These are phyloP conservation scores for Wickerhamiella nectarea DNA, from an alignment of 805 yeast species.

Conservation along the genomic window DNA sequence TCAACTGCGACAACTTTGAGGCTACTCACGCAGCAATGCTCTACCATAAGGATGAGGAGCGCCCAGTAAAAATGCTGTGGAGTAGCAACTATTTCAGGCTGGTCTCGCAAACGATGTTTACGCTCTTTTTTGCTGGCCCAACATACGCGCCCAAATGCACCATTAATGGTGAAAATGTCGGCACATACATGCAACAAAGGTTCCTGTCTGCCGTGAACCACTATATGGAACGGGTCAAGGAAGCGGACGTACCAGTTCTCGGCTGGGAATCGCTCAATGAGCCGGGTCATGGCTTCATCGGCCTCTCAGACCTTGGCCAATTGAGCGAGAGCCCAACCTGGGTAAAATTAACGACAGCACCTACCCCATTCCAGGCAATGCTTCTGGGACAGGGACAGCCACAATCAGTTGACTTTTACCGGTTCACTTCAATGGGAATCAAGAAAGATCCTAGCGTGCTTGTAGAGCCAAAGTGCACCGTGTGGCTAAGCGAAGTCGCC, in stretches of 20 bases:
- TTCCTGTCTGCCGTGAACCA: slow-evolving; percentile 41
- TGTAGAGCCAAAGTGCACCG: slow-evolving; percentile 53
- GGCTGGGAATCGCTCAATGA: slow-evolving; percentile 80
- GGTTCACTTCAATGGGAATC: slow-evolving; percentile 66
- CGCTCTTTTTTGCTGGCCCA: slow-evolving; percentile 69
- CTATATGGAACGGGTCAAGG: slow-evolving; percentile 33
- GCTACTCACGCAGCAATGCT: slow-evolving; percentile 67
- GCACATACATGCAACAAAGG: slow-evolving; percentile 55
- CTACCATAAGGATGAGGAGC: slow-evolving; percentile 38
- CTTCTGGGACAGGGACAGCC: slow-evolving; percentile 67
- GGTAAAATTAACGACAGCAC: slow-evolving; percentile 65
- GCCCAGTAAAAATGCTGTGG: slow-evolving; percentile 69
- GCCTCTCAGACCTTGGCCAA: slow-evolving; percentile 37
- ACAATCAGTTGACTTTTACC: slow-evolving; percentile 53
- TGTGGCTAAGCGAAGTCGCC: slow-evolving; percentile 46
- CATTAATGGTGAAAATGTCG: slow-evolving; percentile 62
- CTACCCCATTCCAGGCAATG: slow-evolving; percentile 65
- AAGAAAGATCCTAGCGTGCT: slow-evolving; percentile 40
- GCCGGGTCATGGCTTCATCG: slow-evolving; percentile 66
- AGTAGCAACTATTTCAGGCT: slow-evolving; percentile 67
- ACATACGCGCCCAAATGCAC: slow-evolving; percentile 59
- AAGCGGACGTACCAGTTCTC: slow-evolving; percentile 32
- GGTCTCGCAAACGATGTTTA: slow-evolving; percentile 74
- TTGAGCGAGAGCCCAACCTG: slow-evolving; percentile 25
- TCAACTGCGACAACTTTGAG: slow-evolving; percentile 55